A percentile compares a stretch with the other conserved stretches of the same genome.
Evolutionary conservation across 2,329 filamentous ascomycete genomes (phyloP).

Genomic region (Cadophora sp.): DNA sequence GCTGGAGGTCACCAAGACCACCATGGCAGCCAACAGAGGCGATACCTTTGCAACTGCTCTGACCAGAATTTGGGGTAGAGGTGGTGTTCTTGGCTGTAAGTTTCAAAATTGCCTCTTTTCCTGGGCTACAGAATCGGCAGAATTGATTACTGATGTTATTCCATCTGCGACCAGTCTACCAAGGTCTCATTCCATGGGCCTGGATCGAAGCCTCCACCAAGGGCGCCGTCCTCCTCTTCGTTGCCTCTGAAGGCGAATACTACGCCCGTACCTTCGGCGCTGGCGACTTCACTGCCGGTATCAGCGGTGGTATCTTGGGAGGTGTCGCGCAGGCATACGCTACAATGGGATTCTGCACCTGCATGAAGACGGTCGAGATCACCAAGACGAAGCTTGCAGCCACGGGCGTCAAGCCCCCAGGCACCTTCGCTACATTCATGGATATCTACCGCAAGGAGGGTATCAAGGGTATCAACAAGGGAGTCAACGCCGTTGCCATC

Average conservation of each 20-base stretch:
- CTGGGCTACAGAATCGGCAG: neutral
- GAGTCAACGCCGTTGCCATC: constrained; percentile 98
- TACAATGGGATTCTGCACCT: constrained; percentile 99
- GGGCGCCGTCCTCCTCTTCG: constrained; percentile 97
- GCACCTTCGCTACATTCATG: constrained; percentile 95
- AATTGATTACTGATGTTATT: constrained; percentile 37
- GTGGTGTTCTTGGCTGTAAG: constrained; percentile 93
- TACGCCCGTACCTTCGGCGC: constrained; percentile 85
- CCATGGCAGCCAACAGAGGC: constrained; percentile 95
- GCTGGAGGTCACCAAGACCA: constrained; percentile 98
- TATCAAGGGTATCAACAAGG: constrained; percentile 95
- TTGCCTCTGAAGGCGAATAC: constrained; percentile 97
- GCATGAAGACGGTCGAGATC: constrained; percentile 99
- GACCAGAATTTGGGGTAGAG: constrained; percentile 88
- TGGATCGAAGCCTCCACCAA: constrained; percentile 99
- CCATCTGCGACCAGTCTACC: constrained; percentile 74
- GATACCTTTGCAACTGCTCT: constrained; percentile 87
- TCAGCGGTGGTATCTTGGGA: constrained; percentile 88
- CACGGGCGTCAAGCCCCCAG: constrained; percentile 80
- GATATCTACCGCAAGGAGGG: constrained; percentile 95
- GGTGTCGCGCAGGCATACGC: constrained; percentile 98
- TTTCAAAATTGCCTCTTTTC: constrained; percentile 39
- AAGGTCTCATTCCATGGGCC: constrained; percentile 99
- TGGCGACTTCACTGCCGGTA: constrained; percentile 85
- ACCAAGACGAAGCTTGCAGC: constrained; percentile 96